Evolutionary conservation across 257 asterid species (phyloP).

Genomic region (Penstemon davidsonii): DNA sequence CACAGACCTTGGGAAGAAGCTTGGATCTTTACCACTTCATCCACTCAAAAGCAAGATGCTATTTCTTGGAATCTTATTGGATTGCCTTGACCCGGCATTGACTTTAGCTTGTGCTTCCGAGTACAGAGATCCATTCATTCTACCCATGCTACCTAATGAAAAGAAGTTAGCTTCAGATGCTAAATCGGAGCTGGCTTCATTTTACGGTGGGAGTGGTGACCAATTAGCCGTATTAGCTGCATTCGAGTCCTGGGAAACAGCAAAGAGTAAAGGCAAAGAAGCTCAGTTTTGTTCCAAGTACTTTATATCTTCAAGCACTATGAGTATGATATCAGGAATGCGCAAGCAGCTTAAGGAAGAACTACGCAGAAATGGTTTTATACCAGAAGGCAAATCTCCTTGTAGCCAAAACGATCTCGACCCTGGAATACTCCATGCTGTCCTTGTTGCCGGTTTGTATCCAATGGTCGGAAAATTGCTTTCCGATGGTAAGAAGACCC

Average conservation of each 20-base stretch:
- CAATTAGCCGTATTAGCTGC: slow-evolving; percentile 90
- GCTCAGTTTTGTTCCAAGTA: slow-evolving; percentile 63
- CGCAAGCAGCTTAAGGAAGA: slow-evolving; percentile 70
- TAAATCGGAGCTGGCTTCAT: slow-evolving; percentile 67
- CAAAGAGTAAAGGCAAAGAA: slow-evolving; percentile 59
- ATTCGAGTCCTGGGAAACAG: slow-evolving; percentile 76
- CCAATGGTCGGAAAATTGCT: slow-evolving; percentile 81
- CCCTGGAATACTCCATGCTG: slow-evolving; percentile 80
- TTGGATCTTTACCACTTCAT: slow-evolving; percentile 90
- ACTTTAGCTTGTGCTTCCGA: slow-evolving; percentile 90
- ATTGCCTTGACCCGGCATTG: slow-evolving; percentile 90
- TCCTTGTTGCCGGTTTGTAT: slow-evolving; percentile 76
- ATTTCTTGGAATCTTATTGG: slow-evolving; percentile 65
- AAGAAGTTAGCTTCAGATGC: slow-evolving; percentile 72
- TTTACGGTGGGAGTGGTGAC: slow-evolving; percentile 77
- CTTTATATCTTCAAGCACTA: slow-evolving; percentile 59
- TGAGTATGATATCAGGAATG: slow-evolving; percentile 71
- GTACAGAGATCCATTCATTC: slow-evolving; percentile 70
- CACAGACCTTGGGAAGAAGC: slow-evolving; percentile 80
- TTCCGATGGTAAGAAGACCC: slow-evolving; percentile 44
- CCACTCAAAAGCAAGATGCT: slow-evolving; percentile 96
- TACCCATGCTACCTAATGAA: slow-evolving; percentile 66
- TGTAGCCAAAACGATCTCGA: slow-evolving; percentile 71
- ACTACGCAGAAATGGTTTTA: slow-evolving; percentile 55
- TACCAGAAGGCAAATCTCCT: slow-evolving; percentile 47